Conservation (phyloP, 139 green algal genomes). For the Pseudopediastrum boryanum region DNA sequence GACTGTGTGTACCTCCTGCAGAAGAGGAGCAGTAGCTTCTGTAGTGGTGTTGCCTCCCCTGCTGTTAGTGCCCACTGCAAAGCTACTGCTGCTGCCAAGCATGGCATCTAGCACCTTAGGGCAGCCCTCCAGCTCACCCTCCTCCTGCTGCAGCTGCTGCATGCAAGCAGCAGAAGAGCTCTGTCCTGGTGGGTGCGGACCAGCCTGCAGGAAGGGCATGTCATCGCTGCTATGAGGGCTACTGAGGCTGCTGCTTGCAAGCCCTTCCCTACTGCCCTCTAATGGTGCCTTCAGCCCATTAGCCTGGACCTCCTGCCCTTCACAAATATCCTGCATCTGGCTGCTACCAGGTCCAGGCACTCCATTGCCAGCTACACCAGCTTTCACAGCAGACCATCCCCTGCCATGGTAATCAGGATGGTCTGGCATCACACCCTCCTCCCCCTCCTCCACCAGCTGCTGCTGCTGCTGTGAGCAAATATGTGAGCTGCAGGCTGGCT, state of each 20-base stretch:
- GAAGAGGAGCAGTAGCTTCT: not conserved
- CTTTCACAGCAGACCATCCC: slow-evolving; percentile 31
- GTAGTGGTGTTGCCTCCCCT: not conserved
- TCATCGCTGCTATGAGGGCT: not conserved
- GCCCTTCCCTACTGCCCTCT: not conserved
- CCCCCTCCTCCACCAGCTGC: not conserved
- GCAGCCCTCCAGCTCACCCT: not conserved
- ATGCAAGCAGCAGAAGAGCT: too few species aligned
- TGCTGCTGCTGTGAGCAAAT: not conserved
- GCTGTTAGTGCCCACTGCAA: too few species aligned
- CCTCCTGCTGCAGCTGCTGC: not conserved
- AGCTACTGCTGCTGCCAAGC: too few species aligned
- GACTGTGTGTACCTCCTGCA: not conserved
- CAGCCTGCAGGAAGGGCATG: too few species aligned
- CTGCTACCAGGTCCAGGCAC: not conserved
- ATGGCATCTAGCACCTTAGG: too few species aligned
- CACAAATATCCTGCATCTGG: not conserved
- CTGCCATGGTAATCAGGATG: slow-evolving; percentile 62
- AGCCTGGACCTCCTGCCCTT: not conserved
- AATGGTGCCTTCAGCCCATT: not conserved
- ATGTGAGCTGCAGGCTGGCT: not conserved
- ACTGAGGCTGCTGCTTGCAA: not conserved
- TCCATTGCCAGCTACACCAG: not conserved
- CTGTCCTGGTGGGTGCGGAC: too few species aligned
- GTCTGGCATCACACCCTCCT: slow-evolving; percentile 39